Base-by-base conservation (phyloP, 805 yeast species). In the Groenewaldozyma salmanticensis region DNA sequence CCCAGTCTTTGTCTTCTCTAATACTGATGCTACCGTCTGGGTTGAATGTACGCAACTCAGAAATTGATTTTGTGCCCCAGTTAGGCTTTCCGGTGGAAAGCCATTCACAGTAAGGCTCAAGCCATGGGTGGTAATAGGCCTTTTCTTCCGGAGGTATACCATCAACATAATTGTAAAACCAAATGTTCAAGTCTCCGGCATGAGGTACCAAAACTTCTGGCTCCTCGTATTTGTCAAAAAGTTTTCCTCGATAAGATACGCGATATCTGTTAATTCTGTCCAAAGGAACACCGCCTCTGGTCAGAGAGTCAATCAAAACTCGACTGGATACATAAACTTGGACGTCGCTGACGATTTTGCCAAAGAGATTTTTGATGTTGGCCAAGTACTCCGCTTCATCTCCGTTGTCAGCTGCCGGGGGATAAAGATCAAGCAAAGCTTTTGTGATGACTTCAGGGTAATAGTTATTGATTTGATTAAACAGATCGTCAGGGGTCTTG, bases 291-390 rank as follows among this genome's bases (percentile, higher is more conserved):
- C 47, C 47, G 3, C 38, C 44, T 33, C 33, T 27, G 22, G 29
- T 5, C 31, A 43, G 35, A n/a, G 38, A 31, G 24, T 41, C 27
- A 11, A 43, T 22, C 13, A 43, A 24, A 11, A 40, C n/a, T 13
- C 47, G 19, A 13, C 15, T 11, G 9, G 47, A 20, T 7, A 37
- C 31, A 21, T 43, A 41, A 16, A 43, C 47, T 21, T 43, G 44
- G 35, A 40, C 27, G 27, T 41, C 39, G 19, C 36, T 31, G 13
- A 31, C 33, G 4, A 40, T 33, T 3, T 13, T 18, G 19, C 47
- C 49, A 37, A 33, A 45, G 19, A 43, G 27, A 21, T 37, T 33
- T 22, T 31, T 18, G 21, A 41, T 31, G 32, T 41, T 31, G 22
- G 36, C 35, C 16, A n/a, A 5, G 29, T 22, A 15, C 29, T 19